Evolutionary conservation across 371 early-diverging fungal genomes (phyloP), one percentile per base, ranked within the genome.

Genomic region (Dichotomocladium elegans): DNA sequence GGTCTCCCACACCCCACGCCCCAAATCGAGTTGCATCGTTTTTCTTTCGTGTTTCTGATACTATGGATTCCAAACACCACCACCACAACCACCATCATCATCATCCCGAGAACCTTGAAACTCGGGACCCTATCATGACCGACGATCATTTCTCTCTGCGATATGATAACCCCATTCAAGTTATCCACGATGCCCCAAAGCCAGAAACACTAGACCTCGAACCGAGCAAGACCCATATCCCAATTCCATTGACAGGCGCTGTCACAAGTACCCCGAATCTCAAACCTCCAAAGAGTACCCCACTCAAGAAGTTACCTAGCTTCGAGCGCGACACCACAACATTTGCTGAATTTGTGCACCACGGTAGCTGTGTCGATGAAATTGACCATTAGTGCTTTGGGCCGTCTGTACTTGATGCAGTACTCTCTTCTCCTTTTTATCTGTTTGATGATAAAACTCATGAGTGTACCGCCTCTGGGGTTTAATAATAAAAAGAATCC

Each of bases 121-220:
- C 25, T 9, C 41, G 73, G 31, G 73, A 72, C 28, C 73, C 73
- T 8, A 65, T 72, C 29, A 55, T 72, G 64, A 41, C 57, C 27
- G 73, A 72, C 27, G 63, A 68, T 11, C 57, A 64, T 40, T 72
- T 72, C 26, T 68, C 66, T 14, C 51, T 72, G 19, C 51, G 63
- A 6, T 72, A 49, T 30, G 69, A 60, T 22, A 72, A 72, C 34
- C 73, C 73, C 11, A 72, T 72, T 37, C 51, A 72, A 41, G 62
- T 58, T 4, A 68, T 72, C 12, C 73, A 68, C 41, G 59, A 72
- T 27, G 44, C 50, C 12, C 53, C 64, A 27, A 50, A 41, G 29
- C 69, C 58, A 25, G 25, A 49, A 28, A 4, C 54, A 4, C 60
- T 58, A 22, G 47, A 48, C 10, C 66, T 72, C 35, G 63, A 56